Conservation (phyloP, 2,329 filamentous ascomycete genomes). For the Curvularia spicifera region DNA sequence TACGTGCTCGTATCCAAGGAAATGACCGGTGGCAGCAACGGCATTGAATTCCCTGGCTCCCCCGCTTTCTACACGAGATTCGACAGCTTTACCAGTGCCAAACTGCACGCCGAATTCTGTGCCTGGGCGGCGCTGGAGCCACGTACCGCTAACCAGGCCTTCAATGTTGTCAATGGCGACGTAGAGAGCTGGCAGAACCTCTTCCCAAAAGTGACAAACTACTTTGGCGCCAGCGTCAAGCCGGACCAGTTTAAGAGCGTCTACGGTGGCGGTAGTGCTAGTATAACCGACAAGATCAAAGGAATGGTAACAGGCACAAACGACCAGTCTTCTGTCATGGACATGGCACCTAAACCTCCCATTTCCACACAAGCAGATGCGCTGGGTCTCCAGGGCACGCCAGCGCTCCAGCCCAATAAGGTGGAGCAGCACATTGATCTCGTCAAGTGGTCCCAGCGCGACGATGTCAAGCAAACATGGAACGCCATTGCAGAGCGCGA, state of each 20-base stretch:
- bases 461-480: slow-evolving; percentile 52
- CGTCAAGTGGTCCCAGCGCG: slow-evolving; percentile 51
- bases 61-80: slow-evolving; percentile 39
- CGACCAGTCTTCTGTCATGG: not conserved
- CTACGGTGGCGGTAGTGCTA: not conserved
- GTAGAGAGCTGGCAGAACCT: slow-evolving; percentile 52
- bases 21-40: slow-evolving; percentile 11
- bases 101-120: slow-evolving; percentile 40
- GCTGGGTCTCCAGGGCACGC: slow-evolving; percentile 19
- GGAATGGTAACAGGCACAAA: not conserved
- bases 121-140: slow-evolving; percentile 44
- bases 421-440: slow-evolving; percentile 52
- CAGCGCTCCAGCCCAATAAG: slow-evolving; percentile 24
- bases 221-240: slow-evolving; percentile 48
- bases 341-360: slow-evolving; percentile 8
- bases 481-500: slow-evolving; percentile 43
- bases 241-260: slow-evolving; percentile 29
- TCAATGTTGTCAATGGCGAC: slow-evolving; percentile 55
- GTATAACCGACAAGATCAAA: slow-evolving; percentile 23
- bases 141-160: slow-evolving; percentile 49
- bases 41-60: slow-evolving; percentile 37
- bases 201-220: slow-evolving; percentile 51
- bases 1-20: slow-evolving; percentile 41
- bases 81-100: slow-evolving; percentile 36
- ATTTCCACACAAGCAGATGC: slow-evolving; percentile 27